Percentiles rank a stretch among this genome's conserved stretches.
These are phyloP conservation scores for Millerago galiae DNA, from an alignment of 805 yeast species.

Conservation along the genomic window DNA sequence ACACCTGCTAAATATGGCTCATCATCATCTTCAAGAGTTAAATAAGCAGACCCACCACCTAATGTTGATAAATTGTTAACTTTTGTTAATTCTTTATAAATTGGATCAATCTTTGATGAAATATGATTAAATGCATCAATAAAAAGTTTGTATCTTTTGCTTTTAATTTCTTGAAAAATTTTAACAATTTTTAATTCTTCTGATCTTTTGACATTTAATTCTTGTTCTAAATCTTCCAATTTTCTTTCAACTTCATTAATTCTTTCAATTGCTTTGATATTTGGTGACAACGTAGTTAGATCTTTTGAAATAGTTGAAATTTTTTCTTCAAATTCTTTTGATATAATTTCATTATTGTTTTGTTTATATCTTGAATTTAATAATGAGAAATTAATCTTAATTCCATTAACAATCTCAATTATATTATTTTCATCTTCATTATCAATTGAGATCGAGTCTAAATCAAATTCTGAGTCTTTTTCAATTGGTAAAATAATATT, in stretches of 20 bases:
- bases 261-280: conserved; percentile 72
- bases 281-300: conserved; percentile 54
- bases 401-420: conserved; percentile 34
- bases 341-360: conserved; percentile 23
- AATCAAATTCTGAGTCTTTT: conserved; percentile 2
- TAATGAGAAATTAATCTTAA: conserved; percentile 50
- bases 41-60: conserved; percentile 88
- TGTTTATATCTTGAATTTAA: conserved; percentile 40
- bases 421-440: conserved; percentile 32
- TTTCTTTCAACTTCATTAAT: conserved; percentile 60
- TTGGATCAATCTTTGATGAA: conserved; percentile 59
- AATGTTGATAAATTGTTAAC: conserved; percentile 47
- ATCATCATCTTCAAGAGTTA: conserved; percentile 81
- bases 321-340: conserved; percentile 30
- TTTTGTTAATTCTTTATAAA: conserved; percentile 82
- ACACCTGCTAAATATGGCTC: conserved; percentile 83
- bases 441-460: conserved; percentile 5
- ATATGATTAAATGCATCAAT: conserved; percentile 73
- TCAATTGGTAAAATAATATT: conserved; percentile 55
- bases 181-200: conserved; percentile 48
- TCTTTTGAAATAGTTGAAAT: conserved; percentile 31
- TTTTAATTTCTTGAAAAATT: conserved; percentile 54
- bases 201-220: conserved; percentile 54
- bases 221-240: conserved; percentile 55
- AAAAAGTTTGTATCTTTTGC: conserved; percentile 54